Evolutionary conservation across 2,329 filamentous ascomycete species (phyloP).

Genomic region (Fusarium sp.): DNA sequence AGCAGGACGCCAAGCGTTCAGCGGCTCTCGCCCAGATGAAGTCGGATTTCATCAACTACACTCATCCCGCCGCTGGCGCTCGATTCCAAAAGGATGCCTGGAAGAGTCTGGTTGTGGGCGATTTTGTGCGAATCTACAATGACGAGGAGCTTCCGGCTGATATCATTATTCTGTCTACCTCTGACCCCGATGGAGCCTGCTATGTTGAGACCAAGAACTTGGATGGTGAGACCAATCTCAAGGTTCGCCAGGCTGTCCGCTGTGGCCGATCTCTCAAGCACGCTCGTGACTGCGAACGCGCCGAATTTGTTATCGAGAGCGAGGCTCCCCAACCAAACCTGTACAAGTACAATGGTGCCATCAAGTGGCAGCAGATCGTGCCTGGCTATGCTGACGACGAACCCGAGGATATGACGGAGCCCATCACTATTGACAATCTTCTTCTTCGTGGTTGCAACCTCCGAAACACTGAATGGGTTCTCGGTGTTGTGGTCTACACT

Average conservation of each 20-base stretch:
- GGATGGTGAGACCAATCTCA: slow-evolving; percentile 97
- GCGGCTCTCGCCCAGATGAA: slow-evolving; percentile 56
- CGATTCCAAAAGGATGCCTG: slow-evolving; percentile 92
- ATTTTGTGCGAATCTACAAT: slow-evolving; percentile 96
- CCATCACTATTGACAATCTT: slow-evolving; percentile 93
- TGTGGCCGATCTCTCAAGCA: slow-evolving; percentile 84
- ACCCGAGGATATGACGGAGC: slow-evolving; percentile 82
- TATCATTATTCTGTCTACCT: slow-evolving; percentile 89
- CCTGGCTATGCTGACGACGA: slow-evolving; percentile 67
- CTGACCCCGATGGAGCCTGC: slow-evolving; percentile 91
- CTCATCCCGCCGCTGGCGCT: slow-evolving; percentile 70
- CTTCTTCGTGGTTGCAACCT: slow-evolving; percentile 92
- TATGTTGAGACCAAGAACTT: slow-evolving; percentile 98
- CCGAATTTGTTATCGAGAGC: slow-evolving; percentile 87
- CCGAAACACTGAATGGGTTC: slow-evolving; percentile 93
- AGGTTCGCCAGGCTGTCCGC: slow-evolving; percentile 89
- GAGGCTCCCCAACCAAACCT: slow-evolving; percentile 92
- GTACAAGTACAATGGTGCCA: slow-evolving; percentile 91
- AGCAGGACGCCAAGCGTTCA: slow-evolving; percentile 47
- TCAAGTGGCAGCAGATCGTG: slow-evolving; percentile 82
- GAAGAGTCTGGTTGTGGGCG: slow-evolving; percentile 95
- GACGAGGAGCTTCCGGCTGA: slow-evolving; percentile 96
- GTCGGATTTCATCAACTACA: slow-evolving; percentile 74
- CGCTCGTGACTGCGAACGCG: slow-evolving; percentile 88
- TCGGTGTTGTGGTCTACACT: slow-evolving; percentile 92